phyloP scores from a whole-genome alignment of 768 basidiomycete species.

The Xerocomellus amylosporus region DNA sequence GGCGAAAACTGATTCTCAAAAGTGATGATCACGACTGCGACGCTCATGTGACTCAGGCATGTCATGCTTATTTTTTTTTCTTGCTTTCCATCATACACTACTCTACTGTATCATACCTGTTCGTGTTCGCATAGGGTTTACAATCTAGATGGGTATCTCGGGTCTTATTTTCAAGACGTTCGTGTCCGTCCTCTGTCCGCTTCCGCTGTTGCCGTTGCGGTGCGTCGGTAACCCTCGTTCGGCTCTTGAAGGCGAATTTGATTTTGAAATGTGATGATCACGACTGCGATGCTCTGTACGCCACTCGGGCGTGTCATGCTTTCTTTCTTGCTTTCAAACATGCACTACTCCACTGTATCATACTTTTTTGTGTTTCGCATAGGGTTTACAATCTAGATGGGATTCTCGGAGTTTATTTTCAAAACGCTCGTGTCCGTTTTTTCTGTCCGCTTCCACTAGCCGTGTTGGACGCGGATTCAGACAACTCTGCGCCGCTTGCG shows the following conservation, averaged over 20 bases:
- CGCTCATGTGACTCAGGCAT: not conserved
- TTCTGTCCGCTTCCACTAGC: not conserved
- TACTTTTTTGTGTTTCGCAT: not conserved
- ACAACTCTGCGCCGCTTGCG: not conserved
- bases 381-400: not conserved
- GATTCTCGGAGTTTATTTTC: not conserved
- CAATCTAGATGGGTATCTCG: not conserved
- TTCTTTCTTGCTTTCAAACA: not conserved
- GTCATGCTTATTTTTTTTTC: not conserved
- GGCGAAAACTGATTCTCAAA: conserved; percentile 3
- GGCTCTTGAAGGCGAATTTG: conserved; percentile 24
- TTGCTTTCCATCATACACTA: not conserved
- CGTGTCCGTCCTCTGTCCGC: conserved; percentile 18
- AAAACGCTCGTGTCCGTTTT: conserved; percentile 17
- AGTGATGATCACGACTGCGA: not conserved
- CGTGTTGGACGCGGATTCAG: not conserved
- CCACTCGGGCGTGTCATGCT: not conserved
- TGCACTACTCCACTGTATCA: not conserved
- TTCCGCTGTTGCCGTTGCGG: not conserved
- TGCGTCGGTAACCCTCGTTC: too few relatives aligned
- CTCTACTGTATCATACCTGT: not conserved
- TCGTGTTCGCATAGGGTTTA: not conserved
- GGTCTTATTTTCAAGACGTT: not conserved
- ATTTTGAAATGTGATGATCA: not conserved
- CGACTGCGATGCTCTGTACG: not conserved